Evolutionary conservation across 345 rosid genomes (phyloP), one percentile per base, ranked within the genome.

Genomic region (Erysimum cheiranthoides): DNA sequence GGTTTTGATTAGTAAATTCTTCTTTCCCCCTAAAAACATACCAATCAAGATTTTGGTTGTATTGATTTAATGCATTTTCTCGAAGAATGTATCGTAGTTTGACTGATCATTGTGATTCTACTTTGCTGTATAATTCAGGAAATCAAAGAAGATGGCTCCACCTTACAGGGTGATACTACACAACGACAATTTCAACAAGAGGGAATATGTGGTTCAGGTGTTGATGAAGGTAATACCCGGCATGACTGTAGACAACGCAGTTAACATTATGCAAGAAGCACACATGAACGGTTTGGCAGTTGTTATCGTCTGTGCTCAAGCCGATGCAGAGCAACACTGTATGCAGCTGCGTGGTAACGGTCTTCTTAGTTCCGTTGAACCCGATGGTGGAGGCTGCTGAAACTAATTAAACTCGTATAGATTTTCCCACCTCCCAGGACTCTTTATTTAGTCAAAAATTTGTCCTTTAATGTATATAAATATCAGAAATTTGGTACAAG

Each of bases 181-280:
- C 84, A 95, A 95, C 5, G 97, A 92, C 84, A 85, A 95, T 85
- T 92, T 66, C 82, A 95, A 90, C 82, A 95, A 85, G 72, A 84
- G 97, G 67, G 97, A 92, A 74, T 95, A 95, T 16, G 97, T 92
- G 1, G 99, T 95, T 35, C 97, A 92, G 79, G 99, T 95, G 14
- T 66, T 95, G 85, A 90, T 95, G 97, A 95, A 95, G 73, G 97
- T 92, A 17, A 95, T 92, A 74, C 95, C 93, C 0, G 96, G 97
- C 11, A 95, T 95, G 99, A 90, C 99, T 6, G 76, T 95, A 10
- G 99, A 95, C 84, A 95, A 81, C 50, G 97, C 99, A 0, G 93
- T 92, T 21, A 95, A 95, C 58, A 89, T 95, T 66, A 95, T 95
- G 97, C 97, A 95, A 85, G 99, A 90, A 82, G 99, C 99, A 25